Evolutionary conservation across 306 rosid species (phyloP).

Genomic region (Carpinus fangiana): DNA sequence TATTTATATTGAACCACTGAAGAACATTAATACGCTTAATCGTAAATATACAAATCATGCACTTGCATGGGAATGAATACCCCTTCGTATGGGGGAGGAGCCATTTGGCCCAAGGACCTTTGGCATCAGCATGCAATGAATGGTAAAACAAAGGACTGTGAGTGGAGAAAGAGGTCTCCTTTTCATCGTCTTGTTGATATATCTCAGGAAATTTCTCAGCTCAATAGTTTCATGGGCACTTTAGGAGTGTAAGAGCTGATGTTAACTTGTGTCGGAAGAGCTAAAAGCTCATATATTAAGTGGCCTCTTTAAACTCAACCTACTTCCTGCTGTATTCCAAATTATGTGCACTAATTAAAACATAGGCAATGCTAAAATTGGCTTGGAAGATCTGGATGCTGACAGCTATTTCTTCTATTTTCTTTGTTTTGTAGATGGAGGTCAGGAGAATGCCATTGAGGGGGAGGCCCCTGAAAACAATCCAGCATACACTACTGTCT

Average conservation of each 20-base stretch:
- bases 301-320: background rate
- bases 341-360: background rate
- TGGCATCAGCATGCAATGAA: background rate
- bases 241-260: background rate
- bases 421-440: slow-evolving; percentile 48
- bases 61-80: background rate
- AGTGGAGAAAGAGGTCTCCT: background rate
- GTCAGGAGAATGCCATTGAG: slow-evolving; percentile 49
- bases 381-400: slow-evolving; percentile 22
- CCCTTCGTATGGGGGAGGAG: background rate
- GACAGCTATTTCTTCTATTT: slow-evolving; percentile 11
- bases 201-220: background rate
- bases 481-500: slow-evolving; percentile 56
- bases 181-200: background rate
- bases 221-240: background rate
- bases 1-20: background rate
- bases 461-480: slow-evolving; percentile 65
- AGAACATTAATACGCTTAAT: background rate
- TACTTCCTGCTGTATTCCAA: background rate
- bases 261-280: background rate
- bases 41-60: background rate
- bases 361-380: slow-evolving; percentile 6
- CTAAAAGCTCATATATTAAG: background rate
- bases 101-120: background rate
- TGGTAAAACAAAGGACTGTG: background rate